Conservation (phyloP, 306 rosid genomes). For the Biancaea sappan region DNA sequence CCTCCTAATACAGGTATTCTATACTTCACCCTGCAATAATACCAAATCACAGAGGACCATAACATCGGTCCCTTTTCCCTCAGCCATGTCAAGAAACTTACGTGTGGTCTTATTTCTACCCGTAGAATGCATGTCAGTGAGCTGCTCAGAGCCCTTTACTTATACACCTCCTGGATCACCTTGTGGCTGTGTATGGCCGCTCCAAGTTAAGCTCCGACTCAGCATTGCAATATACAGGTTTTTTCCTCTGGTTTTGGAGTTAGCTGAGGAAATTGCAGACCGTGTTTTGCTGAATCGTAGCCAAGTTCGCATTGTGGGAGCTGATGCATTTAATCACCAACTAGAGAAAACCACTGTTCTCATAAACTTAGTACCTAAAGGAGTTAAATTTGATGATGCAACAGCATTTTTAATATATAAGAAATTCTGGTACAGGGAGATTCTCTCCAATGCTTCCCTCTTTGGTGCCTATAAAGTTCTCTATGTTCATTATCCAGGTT, state of each 20-base stretch:
- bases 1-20: slow-evolving; percentile 78
- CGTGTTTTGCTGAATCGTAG: slow-evolving; percentile 61
- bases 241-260: slow-evolving; percentile 72
- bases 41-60: slow-evolving; percentile 5
- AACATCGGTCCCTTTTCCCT: neutral
- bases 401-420: slow-evolving; percentile 63
- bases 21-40: slow-evolving; percentile 10
- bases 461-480: slow-evolving; percentile 84
- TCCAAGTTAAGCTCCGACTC: slow-evolving; percentile 78
- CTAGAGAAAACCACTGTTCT: slow-evolving; percentile 72
- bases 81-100: slow-evolving; percentile 15
- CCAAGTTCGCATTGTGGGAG: slow-evolving; percentile 97
- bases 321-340: slow-evolving; percentile 78
- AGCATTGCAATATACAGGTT: slow-evolving; percentile 70
- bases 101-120: slow-evolving; percentile 28
- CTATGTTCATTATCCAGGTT: slow-evolving; percentile 87
- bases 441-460: slow-evolving; percentile 57
- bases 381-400: slow-evolving; percentile 60
- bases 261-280: slow-evolving; percentile 77
- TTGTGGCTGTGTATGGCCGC: slow-evolving; percentile 90
- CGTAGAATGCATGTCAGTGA: slow-evolving; percentile 71
- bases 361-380: slow-evolving; percentile 75
- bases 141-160: slow-evolving; percentile 88
- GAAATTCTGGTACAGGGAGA: slow-evolving; percentile 76
- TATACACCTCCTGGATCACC: slow-evolving; percentile 76